Base-by-base conservation (phyloP, 1,284 basidiomycete species). In the Apiotrichum gracile region DNA sequence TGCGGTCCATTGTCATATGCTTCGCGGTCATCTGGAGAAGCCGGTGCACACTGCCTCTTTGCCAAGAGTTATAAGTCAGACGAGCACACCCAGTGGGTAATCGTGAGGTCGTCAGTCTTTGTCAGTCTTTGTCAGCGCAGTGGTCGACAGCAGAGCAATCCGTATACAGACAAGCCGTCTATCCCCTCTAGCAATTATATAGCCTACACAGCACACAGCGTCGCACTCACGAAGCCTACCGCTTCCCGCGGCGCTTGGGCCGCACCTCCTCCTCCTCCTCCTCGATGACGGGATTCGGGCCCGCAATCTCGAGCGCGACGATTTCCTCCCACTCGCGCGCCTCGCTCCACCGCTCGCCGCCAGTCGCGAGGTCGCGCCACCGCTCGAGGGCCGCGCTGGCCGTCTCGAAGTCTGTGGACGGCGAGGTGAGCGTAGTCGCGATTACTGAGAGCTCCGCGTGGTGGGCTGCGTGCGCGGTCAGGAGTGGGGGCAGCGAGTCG, bases 271-370 rank as follows among this genome's bases (percentile, higher is more conserved):
- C 43, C 38, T 58, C 61, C 27, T 65, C 62, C 3, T 64, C 66
- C 3, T 59, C 57, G 1, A 58, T 54, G n/a, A 60, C 64, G 5
- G 61, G 58, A 3, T 53, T 62, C n/a, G 42, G 52, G 17, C 52
- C 52, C 10, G 51, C 60, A 38, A 70, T 46, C 56, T 73, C 71
- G 19, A 70, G 39, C 19, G 60, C 61, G 5, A 68, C 57, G 42
- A 72, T 48, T 52, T 70, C 70, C 52, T 72, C 67, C 71, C 71
- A 74, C 50, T 74, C 72, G 19, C 63, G 48, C 17, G 66, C 64
- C 3, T 46, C 60, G 4, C 61, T 53, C 57, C 61, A 67, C 24
- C 70, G 39, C 35, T 67, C 64, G 2, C 72, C 72, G n/a, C 62
- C 63, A 0, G 55, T 50, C 6, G 59, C 58, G 7, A 70, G 50